Evolutionary conservation across 2,329 filamentous ascomycete genomes (phyloP).

Genomic region (Dothideomycetes sp.): DNA sequence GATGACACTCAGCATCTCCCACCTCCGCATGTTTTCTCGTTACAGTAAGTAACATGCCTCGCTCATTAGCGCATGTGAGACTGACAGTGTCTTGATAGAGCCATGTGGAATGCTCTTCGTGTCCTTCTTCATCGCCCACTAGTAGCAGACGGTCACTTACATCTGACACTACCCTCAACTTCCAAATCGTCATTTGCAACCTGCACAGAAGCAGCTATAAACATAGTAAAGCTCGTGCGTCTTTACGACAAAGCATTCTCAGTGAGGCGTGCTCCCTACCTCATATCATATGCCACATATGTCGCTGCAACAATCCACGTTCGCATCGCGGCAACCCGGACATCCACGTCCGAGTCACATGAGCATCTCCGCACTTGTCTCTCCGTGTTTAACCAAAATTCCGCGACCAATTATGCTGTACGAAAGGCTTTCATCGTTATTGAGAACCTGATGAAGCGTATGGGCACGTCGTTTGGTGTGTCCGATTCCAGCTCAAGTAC

Average conservation of each 20-base stretch:
- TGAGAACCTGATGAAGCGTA: conserved; percentile 37
- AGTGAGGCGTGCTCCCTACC: conserved; percentile 41
- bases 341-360: conserved; percentile 35
- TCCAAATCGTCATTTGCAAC: conserved; percentile 24
- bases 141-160: conserved; percentile 38
- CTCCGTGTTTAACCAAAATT: conserved; percentile 40
- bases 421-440: conserved; percentile 39
- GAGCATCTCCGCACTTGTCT: conserved; percentile 36
- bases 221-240: conserved; percentile 37
- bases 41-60: background rate
- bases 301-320: conserved; percentile 46
- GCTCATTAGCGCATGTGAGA: conserved; percentile 17
- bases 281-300: conserved; percentile 49
- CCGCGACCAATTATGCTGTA: conserved; percentile 43
- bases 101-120: conserved; percentile 43
- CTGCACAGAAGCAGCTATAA: conserved; percentile 39
- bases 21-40: conserved; percentile 4
- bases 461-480: conserved; percentile 26
- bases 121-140: conserved; percentile 49
- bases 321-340: conserved; percentile 36
- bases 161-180: background rate
- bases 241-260: conserved; percentile 39
- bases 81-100: conserved; percentile 19
- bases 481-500: conserved; percentile 1
- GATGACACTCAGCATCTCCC: background rate